Conservation (phyloP, 75 land plant species). For the Picea sitchensis region DNA sequence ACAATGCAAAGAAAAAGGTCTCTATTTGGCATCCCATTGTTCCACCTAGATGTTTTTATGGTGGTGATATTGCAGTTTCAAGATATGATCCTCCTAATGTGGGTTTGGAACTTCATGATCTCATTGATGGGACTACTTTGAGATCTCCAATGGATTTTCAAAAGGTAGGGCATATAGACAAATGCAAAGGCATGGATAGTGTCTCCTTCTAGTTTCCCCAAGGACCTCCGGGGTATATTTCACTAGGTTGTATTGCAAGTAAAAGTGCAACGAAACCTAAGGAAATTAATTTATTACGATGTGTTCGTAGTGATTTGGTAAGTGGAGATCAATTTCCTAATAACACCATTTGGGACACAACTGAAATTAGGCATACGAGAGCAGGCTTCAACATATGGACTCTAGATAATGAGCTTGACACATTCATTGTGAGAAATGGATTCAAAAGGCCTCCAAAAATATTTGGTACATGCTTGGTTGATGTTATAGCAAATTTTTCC, state of each 20-base stretch:
- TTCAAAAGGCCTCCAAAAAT: conserved; percentile 29
- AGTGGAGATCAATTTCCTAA: conserved; percentile 63
- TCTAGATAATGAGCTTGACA: conserved; percentile 71
- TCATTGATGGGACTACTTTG: conserved; percentile 11
- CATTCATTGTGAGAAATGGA: too few relatives aligned
- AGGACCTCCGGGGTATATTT: conserved; percentile 86
- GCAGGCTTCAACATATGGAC: conserved; percentile 82
- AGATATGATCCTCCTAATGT: conserved; percentile 74
- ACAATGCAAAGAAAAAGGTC: not conserved
- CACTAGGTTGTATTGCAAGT: conserved; percentile 9
- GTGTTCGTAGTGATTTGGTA: conserved; percentile 88
- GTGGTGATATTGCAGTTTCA: too few relatives aligned
- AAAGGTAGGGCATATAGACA: conserved; percentile 8
- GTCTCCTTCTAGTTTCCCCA: conserved; percentile 87
- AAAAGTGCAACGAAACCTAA: too few relatives aligned
- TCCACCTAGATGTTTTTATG: too few relatives aligned
- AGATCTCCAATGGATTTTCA: conserved; percentile 64
- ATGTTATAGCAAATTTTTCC: too few relatives aligned
- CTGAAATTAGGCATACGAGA: conserved; percentile 27
- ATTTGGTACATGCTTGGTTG: conserved; percentile 54
- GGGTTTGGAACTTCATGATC: conserved; percentile 44
- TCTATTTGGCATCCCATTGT: too few relatives aligned
- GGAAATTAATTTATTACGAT: conserved; percentile 30
- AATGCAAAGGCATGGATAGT: conserved; percentile 43
- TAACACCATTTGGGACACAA: conserved; percentile 75